phyloP scores from a whole-genome alignment of 805 yeast species.

The Cyberlindnera xishuangbannaensis region DNA sequence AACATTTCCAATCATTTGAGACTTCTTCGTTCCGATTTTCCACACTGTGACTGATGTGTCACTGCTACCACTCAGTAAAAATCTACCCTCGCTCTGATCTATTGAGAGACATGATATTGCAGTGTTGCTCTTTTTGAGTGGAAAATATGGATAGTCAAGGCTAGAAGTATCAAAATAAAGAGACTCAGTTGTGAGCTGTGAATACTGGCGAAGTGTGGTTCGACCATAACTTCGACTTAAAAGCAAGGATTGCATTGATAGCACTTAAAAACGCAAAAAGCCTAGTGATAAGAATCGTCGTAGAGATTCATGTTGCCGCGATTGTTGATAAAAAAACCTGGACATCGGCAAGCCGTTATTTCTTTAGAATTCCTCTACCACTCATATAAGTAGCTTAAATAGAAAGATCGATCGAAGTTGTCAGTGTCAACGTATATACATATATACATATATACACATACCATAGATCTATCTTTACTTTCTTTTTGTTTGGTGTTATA shows the following conservation, averaged over 20 bases:
- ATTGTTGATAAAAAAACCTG: too few species aligned
- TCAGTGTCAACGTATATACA: too few species aligned
- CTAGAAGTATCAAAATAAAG: slow-evolving; percentile 19
- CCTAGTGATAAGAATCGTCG: too few species aligned
- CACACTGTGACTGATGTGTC: slow-evolving; percentile 65
- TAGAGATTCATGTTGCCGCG: too few species aligned
- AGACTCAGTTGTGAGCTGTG: slow-evolving; percentile 20
- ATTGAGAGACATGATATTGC: slow-evolving; percentile 56
- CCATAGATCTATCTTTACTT: too few species aligned
- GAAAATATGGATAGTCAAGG: slow-evolving; percentile 19
- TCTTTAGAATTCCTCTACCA: too few species aligned
- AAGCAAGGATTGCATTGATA: slow-evolving; percentile 7
- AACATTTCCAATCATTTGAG: slow-evolving; percentile 11
- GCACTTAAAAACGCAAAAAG: too few species aligned
- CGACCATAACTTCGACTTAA: slow-evolving; percentile 6
- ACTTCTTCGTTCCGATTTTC: slow-evolving; percentile 36
- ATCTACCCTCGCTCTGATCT: slow-evolving; percentile 41
- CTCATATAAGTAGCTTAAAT: not conserved
- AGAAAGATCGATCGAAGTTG: too few species aligned
- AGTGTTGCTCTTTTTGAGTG: slow-evolving; percentile 9
- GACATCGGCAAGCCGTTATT: too few species aligned
- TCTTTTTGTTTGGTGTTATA: too few species aligned
- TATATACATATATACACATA: too few species aligned
- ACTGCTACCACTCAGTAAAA: slow-evolving; percentile 64
- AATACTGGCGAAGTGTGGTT: slow-evolving; percentile 6